Percentiles rank a stretch among this genome's conserved stretches.
These are phyloP conservation scores for Crithidia bombi DNA, from an alignment of 208 protist species.

Conservation along the genomic window DNA sequence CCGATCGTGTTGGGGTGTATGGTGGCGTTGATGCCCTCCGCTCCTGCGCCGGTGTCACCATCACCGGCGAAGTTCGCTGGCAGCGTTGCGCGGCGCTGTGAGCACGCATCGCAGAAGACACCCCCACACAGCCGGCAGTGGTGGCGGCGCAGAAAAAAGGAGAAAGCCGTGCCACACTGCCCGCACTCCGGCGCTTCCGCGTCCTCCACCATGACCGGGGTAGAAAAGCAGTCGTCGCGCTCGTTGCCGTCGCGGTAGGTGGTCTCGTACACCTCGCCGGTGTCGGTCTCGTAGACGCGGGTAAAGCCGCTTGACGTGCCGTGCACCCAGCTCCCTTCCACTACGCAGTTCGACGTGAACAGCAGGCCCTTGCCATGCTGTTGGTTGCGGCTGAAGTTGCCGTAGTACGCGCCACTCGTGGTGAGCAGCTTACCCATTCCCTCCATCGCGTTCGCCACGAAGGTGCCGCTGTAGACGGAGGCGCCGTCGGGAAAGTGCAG, in stretches of 20 bases:
- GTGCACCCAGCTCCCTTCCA: conserved; percentile 66
- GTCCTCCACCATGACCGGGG: conserved; percentile 80
- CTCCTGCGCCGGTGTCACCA: conserved; percentile 17
- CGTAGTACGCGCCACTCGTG: conserved; percentile 67
- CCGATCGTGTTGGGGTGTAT: conserved; percentile 5
- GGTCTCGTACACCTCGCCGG: conserved; percentile 71
- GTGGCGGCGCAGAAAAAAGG: conserved; percentile 84
- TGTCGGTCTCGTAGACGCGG: conserved; percentile 54
- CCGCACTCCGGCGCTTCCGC: conserved; percentile 56
- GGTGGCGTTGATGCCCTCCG: conserved; percentile 16
- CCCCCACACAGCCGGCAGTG: conserved; percentile 94
- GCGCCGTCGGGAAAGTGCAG: conserved; percentile 44
- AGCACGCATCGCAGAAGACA: conserved; percentile 91
- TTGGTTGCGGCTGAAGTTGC: conserved; percentile 57
- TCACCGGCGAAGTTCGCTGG: conserved; percentile 62
- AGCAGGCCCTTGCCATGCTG: conserved; percentile 77
- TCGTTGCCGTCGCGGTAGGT: conserved; percentile 81
- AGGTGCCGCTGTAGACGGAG: conserved; percentile 76
- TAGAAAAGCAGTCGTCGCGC: conserved; percentile 83
- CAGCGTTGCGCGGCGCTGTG: conserved; percentile 63
- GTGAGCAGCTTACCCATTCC: conserved; percentile 68
- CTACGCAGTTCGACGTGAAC: conserved; percentile 32
- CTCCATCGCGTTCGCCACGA: conserved; percentile 60
- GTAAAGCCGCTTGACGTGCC: conserved; percentile 57
- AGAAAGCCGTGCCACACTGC: conserved; percentile 79